Evolutionary conservation across 176 grass and related monocot genomes (phyloP).

Genomic region (Calamus simplicifolius): DNA sequence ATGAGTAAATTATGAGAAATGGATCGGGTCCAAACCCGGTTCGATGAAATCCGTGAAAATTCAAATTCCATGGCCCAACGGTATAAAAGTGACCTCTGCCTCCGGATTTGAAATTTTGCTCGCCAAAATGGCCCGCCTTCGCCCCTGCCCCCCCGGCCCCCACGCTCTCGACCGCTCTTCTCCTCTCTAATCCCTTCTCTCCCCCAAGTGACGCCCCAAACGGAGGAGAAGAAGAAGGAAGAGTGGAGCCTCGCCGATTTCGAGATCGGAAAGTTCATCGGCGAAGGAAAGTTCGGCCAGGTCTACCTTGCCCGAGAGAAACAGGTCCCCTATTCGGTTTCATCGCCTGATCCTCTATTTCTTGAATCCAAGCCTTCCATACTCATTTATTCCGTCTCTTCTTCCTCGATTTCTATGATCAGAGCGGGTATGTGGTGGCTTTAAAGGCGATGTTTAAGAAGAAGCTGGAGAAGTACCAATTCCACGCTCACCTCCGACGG

Average conservation of each 20-base stretch:
- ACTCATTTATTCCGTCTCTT: neutral
- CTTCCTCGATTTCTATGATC: slow-evolving; percentile 1
- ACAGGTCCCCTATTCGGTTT: slow-evolving; percentile 31
- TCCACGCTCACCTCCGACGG: slow-evolving; percentile 52
- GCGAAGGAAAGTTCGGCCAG: slow-evolving; percentile 83
- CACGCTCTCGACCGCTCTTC: neutral
- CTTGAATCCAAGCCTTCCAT: neutral
- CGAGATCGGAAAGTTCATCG: slow-evolving; percentile 71
- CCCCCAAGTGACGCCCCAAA: slow-evolving; percentile 12
- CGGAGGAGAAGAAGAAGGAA: neutral
- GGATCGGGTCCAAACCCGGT: no score
- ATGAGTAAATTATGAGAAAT: no score
- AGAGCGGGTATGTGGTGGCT: slow-evolving; percentile 85
- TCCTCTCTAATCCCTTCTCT: neutral
- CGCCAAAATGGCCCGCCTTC: no score
- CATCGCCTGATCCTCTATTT: neutral
- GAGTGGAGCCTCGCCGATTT: slow-evolving; percentile 72
- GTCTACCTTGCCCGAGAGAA: slow-evolving; percentile 88
- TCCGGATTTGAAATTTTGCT: no score
- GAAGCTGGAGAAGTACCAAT: slow-evolving; percentile 85
- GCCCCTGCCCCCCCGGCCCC: neutral
- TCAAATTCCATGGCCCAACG: no score
- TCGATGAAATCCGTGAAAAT: no score
- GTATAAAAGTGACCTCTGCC: no score
- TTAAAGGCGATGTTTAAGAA: slow-evolving; percentile 72